Evolutionary conservation across 1,139 yeast species (phyloP), one percentile per base, ranked within the genome.

Genomic region (Diutina sp.): DNA sequence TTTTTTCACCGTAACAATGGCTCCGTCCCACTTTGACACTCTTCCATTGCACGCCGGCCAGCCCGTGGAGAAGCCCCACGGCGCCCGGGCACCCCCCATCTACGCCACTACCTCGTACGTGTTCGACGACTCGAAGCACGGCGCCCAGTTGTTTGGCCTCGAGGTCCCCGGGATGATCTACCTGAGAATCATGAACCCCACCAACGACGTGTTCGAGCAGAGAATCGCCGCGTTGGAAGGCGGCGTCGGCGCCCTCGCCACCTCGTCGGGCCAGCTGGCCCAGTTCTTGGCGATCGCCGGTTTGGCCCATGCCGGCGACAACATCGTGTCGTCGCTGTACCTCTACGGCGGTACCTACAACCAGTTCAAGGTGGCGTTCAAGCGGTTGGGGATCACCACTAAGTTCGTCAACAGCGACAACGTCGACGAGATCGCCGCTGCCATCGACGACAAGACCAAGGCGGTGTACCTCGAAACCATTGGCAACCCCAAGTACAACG

Each of bases 261-360:
- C 87, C 45, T 72, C 96, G 38, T 90, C 97, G 12, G 98, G 99
- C 60, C 97, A 90, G 73, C 93, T 97, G 57, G 97, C 98, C 47
- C 97, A 90, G 70, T 81, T 90, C 64, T 69, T 88, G 60, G 96
- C 97, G 45, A 77, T 90, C 67, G 78, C 89, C 51, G 90, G 90
- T 58, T 79, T 90, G 64, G 96, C 97, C 50, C 90, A 87, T 64
- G 71, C 82, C 56, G 98, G 98, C 63, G 96, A 90, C 69, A 93
- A 93, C 73, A 80, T 93, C 64, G 80, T 93, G 58, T 83, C 96
- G 48, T 85, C 97, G 45, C 82, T 96, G n/a, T 89, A 70, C 76
- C 78, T 93, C 62, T 93, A 93, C 69, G 99, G 99, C 62, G 99
- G 99, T 66, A 90, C 97, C 61, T 90, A 86, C 74, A 91, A 91